Evolutionary conservation across 1,284 basidiomycete species (phyloP).

Genomic region (Agaricales sp.): DNA sequence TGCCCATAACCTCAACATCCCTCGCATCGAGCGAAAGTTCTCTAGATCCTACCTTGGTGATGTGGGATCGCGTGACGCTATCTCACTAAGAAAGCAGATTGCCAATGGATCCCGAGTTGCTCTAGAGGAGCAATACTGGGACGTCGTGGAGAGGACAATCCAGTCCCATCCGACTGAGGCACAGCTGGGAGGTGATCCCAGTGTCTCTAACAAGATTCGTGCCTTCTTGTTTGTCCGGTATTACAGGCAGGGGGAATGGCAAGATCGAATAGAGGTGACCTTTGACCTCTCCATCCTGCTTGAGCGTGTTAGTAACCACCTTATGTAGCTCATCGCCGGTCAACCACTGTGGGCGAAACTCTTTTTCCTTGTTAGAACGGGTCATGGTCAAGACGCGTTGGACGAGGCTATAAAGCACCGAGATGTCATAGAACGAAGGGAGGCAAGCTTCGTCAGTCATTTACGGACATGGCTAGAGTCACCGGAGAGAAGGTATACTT

Average conservation of each 20-base stretch:
- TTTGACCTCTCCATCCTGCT: slow-evolving; percentile 1
- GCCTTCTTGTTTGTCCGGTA: slow-evolving; percentile 78
- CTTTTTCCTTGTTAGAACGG: slow-evolving; percentile 86
- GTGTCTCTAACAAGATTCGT: slow-evolving; percentile 80
- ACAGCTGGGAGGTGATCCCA: slow-evolving; percentile 85
- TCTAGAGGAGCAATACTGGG: slow-evolving; percentile 80
- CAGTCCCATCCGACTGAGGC: slow-evolving; percentile 80
- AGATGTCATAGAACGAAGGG: slow-evolving; percentile 68
- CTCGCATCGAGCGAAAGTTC: slow-evolving; percentile 62
- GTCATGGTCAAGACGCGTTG: slow-evolving; percentile 74
- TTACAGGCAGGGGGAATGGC: slow-evolving; percentile 78
- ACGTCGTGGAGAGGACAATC: slow-evolving; percentile 79
- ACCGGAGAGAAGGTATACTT: slow-evolving; percentile 56
- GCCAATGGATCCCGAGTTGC: slow-evolving; percentile 65
- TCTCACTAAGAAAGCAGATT: slow-evolving; percentile 55
- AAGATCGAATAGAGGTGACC: slow-evolving; percentile 71
- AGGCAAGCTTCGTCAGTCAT: slow-evolving; percentile 77
- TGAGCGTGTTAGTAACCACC: slow-evolving; percentile 3
- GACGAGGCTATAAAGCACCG: slow-evolving; percentile 68
- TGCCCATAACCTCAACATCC: slow-evolving; percentile 69
- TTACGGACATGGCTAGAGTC: slow-evolving; percentile 86
- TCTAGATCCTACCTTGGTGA: slow-evolving; percentile 65
- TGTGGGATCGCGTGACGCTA: slow-evolving; percentile 55
- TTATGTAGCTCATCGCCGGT: slow-evolving; percentile 61
- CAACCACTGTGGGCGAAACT: slow-evolving; percentile 89